Percentiles rank a stretch among this genome's conserved stretches.
phyloP scores from a whole-genome alignment of 768 basidiomycete species.

The Pleurotus tuoliensis region DNA sequence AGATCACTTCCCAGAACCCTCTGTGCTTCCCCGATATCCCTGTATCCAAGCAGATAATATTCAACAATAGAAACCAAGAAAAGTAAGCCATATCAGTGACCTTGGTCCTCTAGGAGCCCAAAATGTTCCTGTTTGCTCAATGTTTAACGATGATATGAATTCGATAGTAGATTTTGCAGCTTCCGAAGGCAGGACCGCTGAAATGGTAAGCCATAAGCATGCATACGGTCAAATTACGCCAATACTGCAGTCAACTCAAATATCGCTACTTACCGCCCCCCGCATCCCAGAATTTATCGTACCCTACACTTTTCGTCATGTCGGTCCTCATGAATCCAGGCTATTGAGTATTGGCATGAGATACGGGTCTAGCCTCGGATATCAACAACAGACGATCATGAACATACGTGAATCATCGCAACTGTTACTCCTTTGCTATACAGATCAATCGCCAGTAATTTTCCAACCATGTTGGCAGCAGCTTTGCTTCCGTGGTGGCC shows the following conservation, averaged over 20 bases:
- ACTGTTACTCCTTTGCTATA: constrained; percentile 33
- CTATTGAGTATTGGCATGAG: constrained; percentile 16
- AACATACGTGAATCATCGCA: constrained; percentile 40
- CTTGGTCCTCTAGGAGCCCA: constrained; percentile 45
- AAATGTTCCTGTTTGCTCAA: constrained; percentile 34
- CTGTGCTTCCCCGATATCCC: constrained; percentile 43
- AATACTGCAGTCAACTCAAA: not conserved
- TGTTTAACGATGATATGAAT: constrained; percentile 29
- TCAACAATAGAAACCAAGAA: not conserved
- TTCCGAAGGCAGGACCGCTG: constrained; percentile 41
- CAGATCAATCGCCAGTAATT: constrained; percentile 35
- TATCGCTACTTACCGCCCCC: constrained; percentile 32
- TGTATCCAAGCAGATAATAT: constrained; percentile 9
- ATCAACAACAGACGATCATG: not conserved
- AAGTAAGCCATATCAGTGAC: constrained; percentile 13
- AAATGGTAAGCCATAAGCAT: not conserved
- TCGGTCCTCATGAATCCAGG: constrained; percentile 47
- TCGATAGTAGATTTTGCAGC: constrained; percentile 34
- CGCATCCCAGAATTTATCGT: constrained; percentile 38
- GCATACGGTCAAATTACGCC: not conserved
- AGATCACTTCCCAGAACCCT: constrained; percentile 35
- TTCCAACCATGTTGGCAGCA: constrained; percentile 45
- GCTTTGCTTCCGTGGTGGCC: constrained; percentile 48
- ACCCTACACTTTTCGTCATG: constrained; percentile 41
- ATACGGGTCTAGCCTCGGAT: too few relatives aligned